Conservation (phyloP, 2,329 filamentous ascomycete species). For the Cytospora chrysosperma region DNA sequence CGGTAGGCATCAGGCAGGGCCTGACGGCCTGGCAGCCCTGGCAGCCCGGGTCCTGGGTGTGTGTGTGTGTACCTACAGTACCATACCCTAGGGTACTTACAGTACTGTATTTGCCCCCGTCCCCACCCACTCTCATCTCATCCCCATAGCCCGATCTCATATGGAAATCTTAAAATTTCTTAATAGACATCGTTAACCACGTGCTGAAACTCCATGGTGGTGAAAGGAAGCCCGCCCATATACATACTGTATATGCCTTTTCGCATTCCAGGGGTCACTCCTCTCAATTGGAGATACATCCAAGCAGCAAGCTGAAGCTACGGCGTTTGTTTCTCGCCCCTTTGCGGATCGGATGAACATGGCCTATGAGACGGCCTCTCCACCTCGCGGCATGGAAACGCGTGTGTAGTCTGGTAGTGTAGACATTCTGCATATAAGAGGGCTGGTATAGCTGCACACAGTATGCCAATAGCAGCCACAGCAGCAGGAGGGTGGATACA, state of each 20-base stretch:
- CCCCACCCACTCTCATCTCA: conserved; percentile 12
- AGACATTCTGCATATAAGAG: not conserved
- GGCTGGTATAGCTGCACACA: conserved; percentile 5
- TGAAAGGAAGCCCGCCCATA: not conserved
- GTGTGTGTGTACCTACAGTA: conserved; percentile 7
- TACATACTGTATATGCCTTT: too few species aligned
- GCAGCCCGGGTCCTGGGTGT: too few species aligned
- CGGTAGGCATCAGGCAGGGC: too few species aligned
- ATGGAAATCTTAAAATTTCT: not conserved
- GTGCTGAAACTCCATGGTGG: not conserved
- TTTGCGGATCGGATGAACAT: not conserved
- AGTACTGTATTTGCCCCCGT: conserved; percentile 5
- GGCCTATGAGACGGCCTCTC: not conserved
- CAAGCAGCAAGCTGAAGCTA: not conserved
- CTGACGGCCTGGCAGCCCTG: too few species aligned
- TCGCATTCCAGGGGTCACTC: not conserved
- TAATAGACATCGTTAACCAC: not conserved
- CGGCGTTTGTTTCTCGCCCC: not conserved
- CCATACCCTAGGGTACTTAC: too few species aligned
- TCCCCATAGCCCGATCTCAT: not conserved
- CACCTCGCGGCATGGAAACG: not conserved
- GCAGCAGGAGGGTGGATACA: conserved; percentile 11
- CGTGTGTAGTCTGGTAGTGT: not conserved
- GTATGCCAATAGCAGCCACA: not conserved
- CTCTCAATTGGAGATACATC: not conserved